These are phyloP conservation scores for Larix sibirica DNA, from an alignment of 83 land plant species.

Conservation along the genomic window DNA sequence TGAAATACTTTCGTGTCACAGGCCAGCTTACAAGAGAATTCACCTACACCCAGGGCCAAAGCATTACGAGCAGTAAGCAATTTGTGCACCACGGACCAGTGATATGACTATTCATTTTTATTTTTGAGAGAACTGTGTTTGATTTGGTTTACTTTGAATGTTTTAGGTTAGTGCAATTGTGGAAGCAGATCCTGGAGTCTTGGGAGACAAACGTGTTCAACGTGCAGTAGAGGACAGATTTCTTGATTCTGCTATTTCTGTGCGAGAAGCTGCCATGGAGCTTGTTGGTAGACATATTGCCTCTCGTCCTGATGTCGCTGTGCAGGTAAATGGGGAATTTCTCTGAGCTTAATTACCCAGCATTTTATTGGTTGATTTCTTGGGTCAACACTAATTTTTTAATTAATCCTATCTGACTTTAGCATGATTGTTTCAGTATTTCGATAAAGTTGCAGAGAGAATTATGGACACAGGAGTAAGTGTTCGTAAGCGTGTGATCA, in stretches of 20 bases:
- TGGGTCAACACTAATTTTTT: not conserved
- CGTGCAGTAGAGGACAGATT: slow-evolving; percentile 98
- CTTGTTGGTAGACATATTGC: slow-evolving; percentile 98
- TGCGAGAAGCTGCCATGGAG: slow-evolving; percentile 98
- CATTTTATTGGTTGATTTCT: not conserved
- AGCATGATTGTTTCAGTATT: slow-evolving; percentile 64
- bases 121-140: slow-evolving; percentile 6
- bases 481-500: slow-evolving; percentile 96
- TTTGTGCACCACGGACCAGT: not conserved
- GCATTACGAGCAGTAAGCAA: slow-evolving; percentile 93
- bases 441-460: slow-evolving; percentile 94
- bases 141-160: slow-evolving; percentile 8
- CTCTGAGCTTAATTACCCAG: not conserved
- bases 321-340: slow-evolving; percentile 60
- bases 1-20: slow-evolving; percentile 27
- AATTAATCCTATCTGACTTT: not conserved
- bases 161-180: slow-evolving; percentile 94
- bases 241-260: slow-evolving; percentile 96
- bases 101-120: not conserved
- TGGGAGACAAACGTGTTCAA: slow-evolving; percentile 92
- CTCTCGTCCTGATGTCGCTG: slow-evolving; percentile 96
- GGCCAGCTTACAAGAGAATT: slow-evolving; percentile 89
- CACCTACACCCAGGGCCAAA: slow-evolving; percentile 90
- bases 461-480: slow-evolving; percentile 99
- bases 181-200: slow-evolving; percentile 97